Evolutionary conservation across 2,329 filamentous ascomycete genomes (phyloP).

Genomic region (Chaetomium sp.): DNA sequence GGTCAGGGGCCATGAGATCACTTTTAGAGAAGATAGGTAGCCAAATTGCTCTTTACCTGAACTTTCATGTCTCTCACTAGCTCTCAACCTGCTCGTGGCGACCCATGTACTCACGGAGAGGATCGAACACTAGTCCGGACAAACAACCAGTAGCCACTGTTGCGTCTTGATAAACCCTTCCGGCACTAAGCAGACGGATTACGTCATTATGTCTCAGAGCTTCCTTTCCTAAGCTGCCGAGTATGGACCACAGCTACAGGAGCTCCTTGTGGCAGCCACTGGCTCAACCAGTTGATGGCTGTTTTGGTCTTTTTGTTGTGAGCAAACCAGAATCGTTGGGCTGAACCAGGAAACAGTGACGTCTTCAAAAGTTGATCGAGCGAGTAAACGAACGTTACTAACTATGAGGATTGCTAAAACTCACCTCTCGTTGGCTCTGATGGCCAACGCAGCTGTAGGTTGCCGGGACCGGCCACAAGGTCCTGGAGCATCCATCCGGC

Average conservation of each 20-base stretch:
- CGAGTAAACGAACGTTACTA: constrained; percentile 20
- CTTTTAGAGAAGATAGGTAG: no score
- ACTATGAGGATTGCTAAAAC: constrained; percentile 82
- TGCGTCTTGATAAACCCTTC: background rate
- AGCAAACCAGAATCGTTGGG: constrained; percentile 5
- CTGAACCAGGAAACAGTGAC: constrained; percentile 26
- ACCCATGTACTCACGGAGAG: no score
- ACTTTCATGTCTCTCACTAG: no score
- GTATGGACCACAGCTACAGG: background rate
- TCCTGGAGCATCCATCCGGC: background rate
- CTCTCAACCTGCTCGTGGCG: no score
- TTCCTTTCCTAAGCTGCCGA: constrained; percentile 5
- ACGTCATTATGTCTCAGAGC: constrained; percentile 28
- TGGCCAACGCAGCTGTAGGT: constrained; percentile 68
- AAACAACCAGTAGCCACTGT: no score
- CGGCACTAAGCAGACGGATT: background rate
- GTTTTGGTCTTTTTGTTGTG: background rate
- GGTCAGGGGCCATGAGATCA: no score
- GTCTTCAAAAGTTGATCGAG: constrained; percentile 7
- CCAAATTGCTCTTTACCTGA: background rate
- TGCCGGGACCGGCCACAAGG: background rate
- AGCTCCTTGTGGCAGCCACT: background rate
- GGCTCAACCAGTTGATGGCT: background rate
- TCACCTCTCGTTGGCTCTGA: constrained; percentile 70
- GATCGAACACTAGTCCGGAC: no score